A percentile compares a stretch with the other conserved stretches of the same genome.
Evolutionary conservation across 2,329 filamentous ascomycete species (phyloP).

Genomic region (Fonsecaea nubica): DNA sequence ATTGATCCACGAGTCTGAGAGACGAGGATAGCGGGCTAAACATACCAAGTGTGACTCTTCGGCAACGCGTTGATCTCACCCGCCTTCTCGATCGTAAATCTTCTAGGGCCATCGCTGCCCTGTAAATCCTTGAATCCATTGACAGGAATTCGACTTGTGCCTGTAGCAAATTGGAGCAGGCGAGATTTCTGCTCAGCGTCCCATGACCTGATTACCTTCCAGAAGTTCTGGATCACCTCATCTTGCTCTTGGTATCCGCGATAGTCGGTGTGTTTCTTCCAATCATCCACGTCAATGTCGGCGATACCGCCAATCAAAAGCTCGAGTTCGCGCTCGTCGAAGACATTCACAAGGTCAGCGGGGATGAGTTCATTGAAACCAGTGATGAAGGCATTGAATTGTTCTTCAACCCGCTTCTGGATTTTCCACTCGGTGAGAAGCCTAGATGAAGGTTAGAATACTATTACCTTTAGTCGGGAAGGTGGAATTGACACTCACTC

Average conservation of each 20-base stretch:
- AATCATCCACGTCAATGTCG: conserved; percentile 99
- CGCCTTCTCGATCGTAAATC: conserved; percentile 98
- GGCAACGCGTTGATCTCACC: conserved; percentile 89
- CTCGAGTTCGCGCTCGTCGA: conserved; percentile 96
- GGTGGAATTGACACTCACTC: conserved; percentile 66
- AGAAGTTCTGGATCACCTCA: conserved; percentile 97
- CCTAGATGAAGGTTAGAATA: conserved; percentile 46
- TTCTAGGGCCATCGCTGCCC: conserved; percentile 89
- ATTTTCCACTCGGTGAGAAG: conserved; percentile 99
- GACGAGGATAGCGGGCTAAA: conserved; percentile 41
- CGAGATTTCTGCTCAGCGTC: conserved; percentile 98
- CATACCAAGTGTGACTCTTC: conserved; percentile 97
- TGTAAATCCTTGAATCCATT: conserved; percentile 99
- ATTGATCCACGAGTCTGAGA: neutral
- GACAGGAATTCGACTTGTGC: conserved; percentile 95
- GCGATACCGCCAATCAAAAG: conserved; percentile 97
- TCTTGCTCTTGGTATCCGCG: conserved; percentile 97
- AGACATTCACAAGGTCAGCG: conserved; percentile 94
- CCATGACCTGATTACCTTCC: conserved; percentile 93
- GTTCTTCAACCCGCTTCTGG: conserved; percentile 95
- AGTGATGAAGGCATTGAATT: conserved; percentile 96
- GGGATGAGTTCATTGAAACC: conserved; percentile 98
- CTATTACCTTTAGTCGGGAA: conserved; percentile 13
- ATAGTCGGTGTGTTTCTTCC: conserved; percentile 99
- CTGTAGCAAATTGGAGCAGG: conserved; percentile 93